Base-by-base conservation (phyloP, 2,329 filamentous ascomycete genomes). In the Leptosphaerulina australis region DNA sequence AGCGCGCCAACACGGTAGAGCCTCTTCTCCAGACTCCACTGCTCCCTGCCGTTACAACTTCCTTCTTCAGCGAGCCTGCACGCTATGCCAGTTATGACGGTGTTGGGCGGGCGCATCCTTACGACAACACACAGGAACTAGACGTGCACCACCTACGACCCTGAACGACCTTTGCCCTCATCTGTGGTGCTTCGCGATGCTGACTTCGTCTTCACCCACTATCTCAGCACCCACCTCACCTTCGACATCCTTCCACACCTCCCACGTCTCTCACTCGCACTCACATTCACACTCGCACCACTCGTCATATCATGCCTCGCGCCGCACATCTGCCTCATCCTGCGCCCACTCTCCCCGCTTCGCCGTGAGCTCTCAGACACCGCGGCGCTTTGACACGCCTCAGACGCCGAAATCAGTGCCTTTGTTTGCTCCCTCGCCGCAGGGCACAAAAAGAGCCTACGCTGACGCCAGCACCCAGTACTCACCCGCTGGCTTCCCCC, bases 381-480 rank as follows among this genome's bases (percentile, higher is more conserved):
- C 60, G 36, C 63, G 67, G 31, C 66, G 67, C 44, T 58, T 63
- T 47, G 66, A 69, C 63, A 55, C 60, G 37, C 59, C 63, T 24
- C 58, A 59, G 30, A 55, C 60, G 29, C 53, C 64, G 20, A 60
- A 56, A 31, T 39, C 63, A 14, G 56, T 61, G 17, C 64, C 63
- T 18, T 64, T 67, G 30, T 65, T 66, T n/a, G 57, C 59, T 12
- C 34, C 62, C 3, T 70, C 67, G 29, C 68, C 67, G 2, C 65
- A 65, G 49, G 39, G 52, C 34, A 58, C 50, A 55, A 68, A 64
- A 58, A 67, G 67, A 35, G 61, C 67, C 53, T 78, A 77, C 69
- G 74, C 75, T 49, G 78, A 83, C 73, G 74, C 74, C 25, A 76
- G 72, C 50, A 83, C 81, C 26, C 81, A 83, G 66, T 83, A 82